Base-by-base conservation (phyloP, 805 yeast genomes). In the Yamadazyma laniorum region DNA sequence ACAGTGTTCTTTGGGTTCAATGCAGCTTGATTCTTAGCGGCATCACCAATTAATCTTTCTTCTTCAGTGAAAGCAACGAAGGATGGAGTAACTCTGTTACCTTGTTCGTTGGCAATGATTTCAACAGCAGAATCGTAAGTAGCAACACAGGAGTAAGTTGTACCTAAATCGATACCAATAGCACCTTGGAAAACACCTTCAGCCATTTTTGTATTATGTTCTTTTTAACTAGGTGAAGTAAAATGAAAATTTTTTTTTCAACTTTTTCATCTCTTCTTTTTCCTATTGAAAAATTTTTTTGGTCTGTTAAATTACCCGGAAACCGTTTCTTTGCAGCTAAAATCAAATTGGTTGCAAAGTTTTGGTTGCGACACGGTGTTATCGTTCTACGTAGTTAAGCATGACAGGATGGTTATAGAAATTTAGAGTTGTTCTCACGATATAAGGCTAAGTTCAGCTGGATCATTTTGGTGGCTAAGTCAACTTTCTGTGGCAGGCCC, bases 181-280 rank as follows among this genome's bases (percentile, higher is more conserved):
- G 73, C 73, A 85, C 97, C 97, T 82, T 90, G 93, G 84, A 85
- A 89, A 77, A 89, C 93, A 84, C 96, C 96, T 80, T 89, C 96
- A 83, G 90, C 86, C 90, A 83, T 83, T 72, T 72, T 74, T 30
- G 28, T 25, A 35, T 39, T 38, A 7, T 31, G 28, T 45, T 41
- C 37, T 28, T 34, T 34, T 32, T 16, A 35, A 21, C 34, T 35
- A 22, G 26, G 34, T 35, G 38, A 40, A 23, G 27, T 29, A 33
- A 41, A 36, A 36, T 17, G 17, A 26, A 36, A 30, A 33, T 18
- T 38, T 38, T 34, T 34, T 44, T 45, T 47, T 40, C 42, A 31
- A 25, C 17, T 30, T 28, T 32, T 38, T 38, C 31, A 33, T 18
- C 29, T 33, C 34, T 32, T 28, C 34, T 18, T 23, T 25, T 33